Evolutionary conservation across 179 eudicot species (phyloP), one percentile per base, ranked within the genome.

Genomic region (Pouteria campechiana): DNA sequence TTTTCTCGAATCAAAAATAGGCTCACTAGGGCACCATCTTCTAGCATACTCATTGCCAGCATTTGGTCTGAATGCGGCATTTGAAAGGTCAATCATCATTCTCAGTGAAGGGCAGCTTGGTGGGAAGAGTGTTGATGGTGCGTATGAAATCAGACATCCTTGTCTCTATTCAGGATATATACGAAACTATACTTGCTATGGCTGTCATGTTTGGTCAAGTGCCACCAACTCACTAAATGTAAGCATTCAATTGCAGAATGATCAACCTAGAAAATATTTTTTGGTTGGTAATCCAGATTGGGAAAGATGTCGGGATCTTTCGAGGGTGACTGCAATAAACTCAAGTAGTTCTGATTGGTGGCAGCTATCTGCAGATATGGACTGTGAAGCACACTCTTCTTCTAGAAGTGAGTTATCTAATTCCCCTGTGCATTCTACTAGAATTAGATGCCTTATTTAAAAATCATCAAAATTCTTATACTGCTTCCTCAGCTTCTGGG

Each of bases 11-110:
- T 70, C 84, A 17, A 73, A 58, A 52, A 68, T 83, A 25, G 90
- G 90, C 24, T 46, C 39, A 1, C 17, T 61, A 13, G 68, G 73
- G 16, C 83, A 77, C 57, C 50, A 48, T 29, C 55, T 87, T 36
- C 54, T 74, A 39, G 83, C 84, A 11, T 73, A 67, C 48, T 87
- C 96, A 0, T 60, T 73, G 54, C 74, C 87, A 22, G 66, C 75
- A 27, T 83, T 83, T 77, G 94, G 96, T 21, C 67, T 87, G 61
- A 87, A 79, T 39, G 79, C 74, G 69, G 96, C 90, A 11, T 87
- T 83, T 62, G 81, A 79, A 38, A 57, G 78, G 63, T 67, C 90
- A 8, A 67, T 87, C 35, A 63, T 51, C 27, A 69, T 76, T 77
- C 73, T 83, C 3, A 66, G 65, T 57, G 65, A 57, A 41, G 62